Conservation (phyloP, 2,329 filamentous ascomycete species). For the Aspergillus carbonarius region DNA sequence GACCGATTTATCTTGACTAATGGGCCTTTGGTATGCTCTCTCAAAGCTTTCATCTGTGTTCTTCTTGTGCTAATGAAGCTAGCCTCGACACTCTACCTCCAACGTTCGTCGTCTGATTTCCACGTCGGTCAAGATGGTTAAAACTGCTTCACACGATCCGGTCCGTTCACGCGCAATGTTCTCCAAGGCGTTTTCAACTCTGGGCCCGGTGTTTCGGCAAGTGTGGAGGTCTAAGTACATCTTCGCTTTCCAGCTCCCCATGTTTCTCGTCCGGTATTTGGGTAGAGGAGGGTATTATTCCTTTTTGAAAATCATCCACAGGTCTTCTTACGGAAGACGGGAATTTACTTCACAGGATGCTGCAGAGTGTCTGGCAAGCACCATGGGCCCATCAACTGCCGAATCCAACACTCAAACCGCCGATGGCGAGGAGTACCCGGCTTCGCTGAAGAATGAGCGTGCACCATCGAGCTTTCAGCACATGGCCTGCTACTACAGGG, state of each 20-base stretch:
- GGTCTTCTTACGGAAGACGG: constrained; percentile 34
- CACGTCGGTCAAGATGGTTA: constrained; percentile 52
- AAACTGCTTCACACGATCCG: constrained; percentile 48
- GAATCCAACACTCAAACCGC: constrained; percentile 43
- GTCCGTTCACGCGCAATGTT: constrained; percentile 46
- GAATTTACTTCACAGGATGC: constrained; percentile 35
- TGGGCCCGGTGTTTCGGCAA: constrained; percentile 52
- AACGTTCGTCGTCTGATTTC: constrained; percentile 44
- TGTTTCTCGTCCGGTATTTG: constrained; percentile 44
- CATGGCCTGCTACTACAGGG: constrained; percentile 55
- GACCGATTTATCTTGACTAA: constrained; percentile 58
- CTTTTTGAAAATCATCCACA: constrained; percentile 47
- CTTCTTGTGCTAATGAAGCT: background rate
- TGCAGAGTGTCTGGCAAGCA: constrained; percentile 52
- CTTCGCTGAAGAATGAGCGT: constrained; percentile 41
- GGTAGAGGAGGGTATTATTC: constrained; percentile 52
- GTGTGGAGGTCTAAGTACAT: constrained; percentile 54
- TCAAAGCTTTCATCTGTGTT: background rate
- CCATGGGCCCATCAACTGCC: constrained; percentile 50
- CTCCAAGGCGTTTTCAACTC: constrained; percentile 42
- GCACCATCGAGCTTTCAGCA: constrained; percentile 50
- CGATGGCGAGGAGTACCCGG: constrained; percentile 39
- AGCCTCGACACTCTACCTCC: constrained; percentile 44
- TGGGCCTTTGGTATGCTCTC: constrained; percentile 50
- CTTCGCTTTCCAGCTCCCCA: constrained; percentile 54